phyloP scores from a whole-genome alignment of 2,329 filamentous ascomycete genomes.

The Xylaria sp. region DNA sequence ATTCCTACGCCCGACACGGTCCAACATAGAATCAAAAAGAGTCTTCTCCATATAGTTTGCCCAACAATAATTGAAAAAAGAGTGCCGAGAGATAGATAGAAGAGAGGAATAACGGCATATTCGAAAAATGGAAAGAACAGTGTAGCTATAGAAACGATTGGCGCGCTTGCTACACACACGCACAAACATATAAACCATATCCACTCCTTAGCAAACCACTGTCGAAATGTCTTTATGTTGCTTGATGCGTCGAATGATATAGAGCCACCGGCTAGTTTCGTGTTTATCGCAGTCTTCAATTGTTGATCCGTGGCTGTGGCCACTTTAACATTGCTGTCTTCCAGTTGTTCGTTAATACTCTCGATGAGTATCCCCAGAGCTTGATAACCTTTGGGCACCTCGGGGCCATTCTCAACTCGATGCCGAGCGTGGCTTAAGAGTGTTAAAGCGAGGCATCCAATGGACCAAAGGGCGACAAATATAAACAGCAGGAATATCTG shows the following conservation, averaged over 20 bases:
- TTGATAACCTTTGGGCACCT: constrained; percentile 11
- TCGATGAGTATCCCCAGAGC: constrained; percentile 11
- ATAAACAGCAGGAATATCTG: neutral
- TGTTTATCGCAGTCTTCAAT: neutral
- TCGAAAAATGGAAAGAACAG: too few relatives aligned
- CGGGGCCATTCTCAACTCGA: neutral
- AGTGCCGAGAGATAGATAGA: too few relatives aligned
- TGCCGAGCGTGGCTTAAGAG: neutral
- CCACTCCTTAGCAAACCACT: constrained; percentile 8
- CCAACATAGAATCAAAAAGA: too few relatives aligned
- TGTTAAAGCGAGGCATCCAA: constrained; percentile 3
- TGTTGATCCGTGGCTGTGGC: neutral
- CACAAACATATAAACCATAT: constrained; percentile 14
- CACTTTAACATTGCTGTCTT: neutral
- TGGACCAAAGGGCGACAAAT: neutral
- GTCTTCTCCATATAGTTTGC: too few relatives aligned
- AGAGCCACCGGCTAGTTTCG: constrained; percentile 1
- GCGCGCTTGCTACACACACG: neutral
- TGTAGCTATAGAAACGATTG: too few relatives aligned
- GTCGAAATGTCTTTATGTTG: constrained; percentile 4
- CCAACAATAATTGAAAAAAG: too few relatives aligned
- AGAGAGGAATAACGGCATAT: too few relatives aligned
- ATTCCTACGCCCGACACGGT: too few relatives aligned
- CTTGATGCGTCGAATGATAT: neutral
- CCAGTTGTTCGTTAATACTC: constrained; percentile 4